A percentile compares a stretch with the other conserved stretches of the same genome.
Evolutionary conservation across 768 basidiomycete species (phyloP).

Genomic region (Lactarius evosmus): DNA sequence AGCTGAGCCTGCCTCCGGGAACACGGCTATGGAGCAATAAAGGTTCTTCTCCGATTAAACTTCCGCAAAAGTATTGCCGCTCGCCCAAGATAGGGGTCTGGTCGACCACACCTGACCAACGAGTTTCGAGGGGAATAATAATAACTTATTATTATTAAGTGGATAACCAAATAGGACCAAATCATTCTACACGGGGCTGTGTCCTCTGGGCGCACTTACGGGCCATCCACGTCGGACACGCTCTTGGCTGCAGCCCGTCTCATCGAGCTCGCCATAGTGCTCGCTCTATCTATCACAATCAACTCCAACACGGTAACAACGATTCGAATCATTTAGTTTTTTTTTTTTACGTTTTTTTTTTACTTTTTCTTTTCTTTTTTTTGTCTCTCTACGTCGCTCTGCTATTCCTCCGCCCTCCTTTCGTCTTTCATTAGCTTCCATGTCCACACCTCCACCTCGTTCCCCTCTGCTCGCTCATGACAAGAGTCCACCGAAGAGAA

Average conservation of each 20-base stretch:
- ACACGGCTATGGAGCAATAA: background rate
- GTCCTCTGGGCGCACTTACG: conserved; percentile 7
- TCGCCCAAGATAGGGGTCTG: conserved; percentile 13
- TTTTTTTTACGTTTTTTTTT: conserved; percentile 30
- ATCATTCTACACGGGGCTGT: conserved; percentile 16
- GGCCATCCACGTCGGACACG: conserved; percentile 20
- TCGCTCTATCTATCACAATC: conserved; percentile 23
- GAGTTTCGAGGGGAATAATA: background rate
- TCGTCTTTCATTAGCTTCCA: conserved; percentile 40
- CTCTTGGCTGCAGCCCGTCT: conserved; percentile 21
- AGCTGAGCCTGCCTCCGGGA: background rate
- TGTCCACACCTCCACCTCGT: conserved; percentile 39
- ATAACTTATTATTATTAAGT: background rate
- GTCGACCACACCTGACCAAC: background rate
- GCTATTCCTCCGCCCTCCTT: conserved; percentile 35
- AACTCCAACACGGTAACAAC: conserved; percentile 3
- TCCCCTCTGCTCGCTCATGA: conserved; percentile 34
- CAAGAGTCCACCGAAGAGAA: conserved; percentile 42
- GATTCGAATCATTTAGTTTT: conserved; percentile 23
- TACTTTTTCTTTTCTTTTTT: conserved; percentile 24
- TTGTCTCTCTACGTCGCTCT: conserved; percentile 34
- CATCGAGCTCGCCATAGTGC: conserved; percentile 29
- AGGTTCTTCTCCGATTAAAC: conserved; percentile 19
- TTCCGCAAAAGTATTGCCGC: background rate
- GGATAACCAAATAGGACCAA: conserved; percentile 17